These are phyloP conservation scores for Fusarium acutatum DNA, from an alignment of 2,329 filamentous ascomycete genomes.

Conservation along the genomic window DNA sequence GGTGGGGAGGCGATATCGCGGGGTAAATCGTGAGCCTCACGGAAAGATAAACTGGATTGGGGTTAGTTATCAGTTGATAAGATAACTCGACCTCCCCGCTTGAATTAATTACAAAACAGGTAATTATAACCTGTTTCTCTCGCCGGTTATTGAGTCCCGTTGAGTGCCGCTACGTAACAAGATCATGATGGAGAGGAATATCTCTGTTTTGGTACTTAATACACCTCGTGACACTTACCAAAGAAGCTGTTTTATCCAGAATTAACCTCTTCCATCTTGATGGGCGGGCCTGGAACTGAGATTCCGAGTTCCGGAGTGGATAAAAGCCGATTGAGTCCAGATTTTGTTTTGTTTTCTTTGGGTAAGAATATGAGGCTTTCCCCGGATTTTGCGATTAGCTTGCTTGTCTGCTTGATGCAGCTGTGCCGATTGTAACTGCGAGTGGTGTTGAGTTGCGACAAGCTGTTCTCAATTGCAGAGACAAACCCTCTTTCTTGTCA, in stretches of 20 bases:
- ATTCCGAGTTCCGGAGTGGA: not conserved
- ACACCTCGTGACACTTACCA: not conserved
- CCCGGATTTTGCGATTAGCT: not conserved
- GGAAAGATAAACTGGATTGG: constrained; percentile 33
- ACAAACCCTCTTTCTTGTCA: fast-evolving
- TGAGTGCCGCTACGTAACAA: not conserved
- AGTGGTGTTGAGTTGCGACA: not conserved
- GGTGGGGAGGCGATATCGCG: not conserved
- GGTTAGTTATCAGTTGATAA: constrained; percentile 10
- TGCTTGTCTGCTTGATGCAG: not conserved
- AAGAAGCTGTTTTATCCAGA: not conserved
- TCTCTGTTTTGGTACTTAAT: not conserved
- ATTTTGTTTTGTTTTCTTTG: not conserved
- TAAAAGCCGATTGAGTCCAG: not conserved
- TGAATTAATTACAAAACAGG: constrained; percentile 11
- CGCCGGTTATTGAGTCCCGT: not conserved
- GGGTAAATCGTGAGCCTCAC: constrained; percentile 18
- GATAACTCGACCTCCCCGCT: not conserved
- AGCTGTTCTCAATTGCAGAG: fast-evolving
- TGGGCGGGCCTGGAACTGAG: not conserved
- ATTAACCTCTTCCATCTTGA: not conserved
- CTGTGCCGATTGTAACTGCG: not conserved
- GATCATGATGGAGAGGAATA: not conserved
- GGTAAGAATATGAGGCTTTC: not conserved
- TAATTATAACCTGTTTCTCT: not conserved